These are phyloP conservation scores for Fusarium veterinarium DNA, from an alignment of 2,329 filamentous ascomycete genomes.

Conservation along the genomic window DNA sequence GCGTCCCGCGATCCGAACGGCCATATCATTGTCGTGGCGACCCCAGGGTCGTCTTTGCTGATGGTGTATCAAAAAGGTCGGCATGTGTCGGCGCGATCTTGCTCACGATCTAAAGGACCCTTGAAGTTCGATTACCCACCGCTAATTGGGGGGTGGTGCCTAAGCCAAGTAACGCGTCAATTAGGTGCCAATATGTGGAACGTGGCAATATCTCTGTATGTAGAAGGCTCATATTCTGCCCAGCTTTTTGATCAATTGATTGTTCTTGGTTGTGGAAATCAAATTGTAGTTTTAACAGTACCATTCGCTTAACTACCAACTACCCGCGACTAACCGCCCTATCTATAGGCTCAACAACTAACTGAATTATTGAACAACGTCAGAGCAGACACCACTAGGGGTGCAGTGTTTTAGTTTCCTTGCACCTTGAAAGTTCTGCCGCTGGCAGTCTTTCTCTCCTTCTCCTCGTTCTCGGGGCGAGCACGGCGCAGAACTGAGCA, in stretches of 20 bases:
- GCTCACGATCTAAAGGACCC: conserved; percentile 13
- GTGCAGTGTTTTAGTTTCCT: conserved; percentile 43
- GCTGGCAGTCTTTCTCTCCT: conserved; percentile 97
- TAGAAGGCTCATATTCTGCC: not conserved
- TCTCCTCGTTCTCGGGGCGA: conserved; percentile 94
- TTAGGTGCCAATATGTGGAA: not conserved
- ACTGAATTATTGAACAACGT: conserved; percentile 15
- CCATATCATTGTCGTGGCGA: conserved; percentile 55
- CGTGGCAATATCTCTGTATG: not conserved
- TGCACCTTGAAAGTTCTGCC: conserved; percentile 86
- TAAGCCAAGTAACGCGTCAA: conserved; percentile 29
- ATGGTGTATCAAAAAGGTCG: conserved; percentile 31
- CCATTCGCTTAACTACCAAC: conserved; percentile 42
- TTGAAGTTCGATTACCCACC: conserved; percentile 30
- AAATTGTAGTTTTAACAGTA: conserved; percentile 33
- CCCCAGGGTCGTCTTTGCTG: conserved; percentile 42
- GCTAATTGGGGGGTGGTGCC: conserved; percentile 43
- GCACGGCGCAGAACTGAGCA: conserved; percentile 89
- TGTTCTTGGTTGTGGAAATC: conserved; percentile 2
- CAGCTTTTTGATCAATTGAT: not conserved
- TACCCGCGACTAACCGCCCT: conserved; percentile 11
- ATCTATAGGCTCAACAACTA: conserved; percentile 16
- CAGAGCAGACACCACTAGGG: conserved; percentile 17
- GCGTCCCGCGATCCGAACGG: conserved; percentile 51
- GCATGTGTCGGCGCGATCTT: conserved; percentile 20